A percentile compares a stretch with the other conserved stretches of the same genome.
Evolutionary conservation across 2,329 filamentous ascomycete species (phyloP).

Genomic region (Magnaporthales sp.): DNA sequence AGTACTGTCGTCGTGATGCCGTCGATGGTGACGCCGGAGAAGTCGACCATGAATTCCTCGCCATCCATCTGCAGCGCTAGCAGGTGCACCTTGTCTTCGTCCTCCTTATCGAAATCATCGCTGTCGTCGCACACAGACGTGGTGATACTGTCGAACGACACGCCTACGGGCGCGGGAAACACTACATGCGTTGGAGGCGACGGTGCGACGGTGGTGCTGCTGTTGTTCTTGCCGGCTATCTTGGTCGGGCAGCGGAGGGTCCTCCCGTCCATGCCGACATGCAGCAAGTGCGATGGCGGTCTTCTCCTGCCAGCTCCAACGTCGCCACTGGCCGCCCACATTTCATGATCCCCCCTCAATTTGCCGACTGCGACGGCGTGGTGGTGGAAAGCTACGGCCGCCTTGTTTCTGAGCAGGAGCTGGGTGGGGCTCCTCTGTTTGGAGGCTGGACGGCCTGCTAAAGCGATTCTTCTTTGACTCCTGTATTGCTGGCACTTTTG

Average conservation of each 20-base stretch:
- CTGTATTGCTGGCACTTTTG: constrained; percentile 7
- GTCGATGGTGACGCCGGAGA: constrained; percentile 4
- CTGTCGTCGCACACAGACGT: neutral
- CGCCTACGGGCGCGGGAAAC: neutral
- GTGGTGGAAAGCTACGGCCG: neutral
- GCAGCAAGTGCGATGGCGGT: neutral
- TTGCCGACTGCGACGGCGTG: neutral
- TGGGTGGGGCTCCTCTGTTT: constrained; percentile 4
- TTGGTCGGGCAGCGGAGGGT: neutral
- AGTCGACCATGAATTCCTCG: constrained; percentile 4
- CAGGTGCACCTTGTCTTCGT: neutral
- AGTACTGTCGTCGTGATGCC: neutral
- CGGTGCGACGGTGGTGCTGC: neutral
- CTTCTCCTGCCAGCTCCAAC: neutral
- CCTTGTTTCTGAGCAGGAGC: constrained; percentile 3
- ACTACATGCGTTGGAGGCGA: neutral
- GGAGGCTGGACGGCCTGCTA: neutral
- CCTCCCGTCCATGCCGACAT: neutral
- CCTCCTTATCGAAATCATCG: neutral
- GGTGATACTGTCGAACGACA: neutral
- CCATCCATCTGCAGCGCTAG: neutral
- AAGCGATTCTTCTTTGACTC: neutral
- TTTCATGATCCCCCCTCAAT: neutral
- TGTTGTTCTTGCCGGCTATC: neutral
- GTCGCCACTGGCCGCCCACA: neutral